Base-by-base conservation (phyloP, 306 rosid genomes). In the Benincasa hispida region DNA sequence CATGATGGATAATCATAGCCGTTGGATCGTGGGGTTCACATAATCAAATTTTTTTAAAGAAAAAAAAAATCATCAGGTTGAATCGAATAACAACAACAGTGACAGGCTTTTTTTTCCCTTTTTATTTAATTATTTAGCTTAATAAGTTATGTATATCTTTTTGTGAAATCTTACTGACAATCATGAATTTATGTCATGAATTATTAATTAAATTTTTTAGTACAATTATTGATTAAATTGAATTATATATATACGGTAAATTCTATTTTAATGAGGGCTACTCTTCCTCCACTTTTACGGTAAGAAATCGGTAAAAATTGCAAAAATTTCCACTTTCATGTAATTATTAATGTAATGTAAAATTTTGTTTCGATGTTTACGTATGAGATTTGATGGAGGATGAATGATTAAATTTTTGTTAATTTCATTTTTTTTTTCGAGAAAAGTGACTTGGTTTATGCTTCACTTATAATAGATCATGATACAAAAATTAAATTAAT, bases 1-100 rank as follows among this genome's bases (percentile, higher is more conserved):
- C 13, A 48, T 58, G 10, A 75, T 75, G 60, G 9, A 37, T 28
- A 78, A 84, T 80, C 48, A 84, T 67, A 65, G 54, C 62, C 82
- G 22, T 83, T 30, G 75, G 48, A 73, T 83, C 28, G 50, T 35
- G 48, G 60, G 45, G 39, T 45, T 45, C 74, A 22, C 32, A 21
- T 37, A 2, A 45, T 10, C 9, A 60, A 27, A 59, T 12, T 45
- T 45, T 12, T 45, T 45, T 2, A 10, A 6, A 30, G 15, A 30
- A 2, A 18, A 8, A 32, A 12, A 67, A 11, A 41, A 21, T 18
- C 54, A 24, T 41, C 21, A 13, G 13, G 42, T 45, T 21, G 35
- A 69, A 69, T 42, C 22, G 75, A 45, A 69, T 45, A 69, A 69
- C 22, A 45, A 45, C 22, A 69, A 69, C 14, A 45, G 7, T 7